Evolutionary conservation across 2,329 filamentous ascomycete species (phyloP), one percentile per base, ranked within the genome.

Genomic region (Trichoderma atroviride): DNA sequence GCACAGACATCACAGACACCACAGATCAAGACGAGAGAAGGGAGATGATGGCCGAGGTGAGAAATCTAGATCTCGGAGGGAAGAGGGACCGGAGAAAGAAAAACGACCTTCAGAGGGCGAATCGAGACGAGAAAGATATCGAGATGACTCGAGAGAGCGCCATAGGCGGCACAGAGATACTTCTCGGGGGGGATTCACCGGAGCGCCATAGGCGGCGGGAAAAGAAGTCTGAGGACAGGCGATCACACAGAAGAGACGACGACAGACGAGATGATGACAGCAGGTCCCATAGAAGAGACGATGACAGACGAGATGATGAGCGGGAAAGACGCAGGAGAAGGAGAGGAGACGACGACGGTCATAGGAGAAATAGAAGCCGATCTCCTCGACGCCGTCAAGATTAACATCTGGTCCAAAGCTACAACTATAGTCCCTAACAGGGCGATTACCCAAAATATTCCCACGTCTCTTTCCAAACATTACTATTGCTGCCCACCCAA

Each of bases 1-100:
- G 78, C 87, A 84, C 68, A 81, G 79, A 61, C 81, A 81, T 31
- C 84, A 84, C 57, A 81, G 81, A 35, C 81, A 80, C 52, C 84
- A 85, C 68, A 81, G 81, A 64, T 81, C 83, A 61, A 76, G 73
- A 57, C 75, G 75, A 58, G 76, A 79, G 4, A 78, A 77, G 16
- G 75, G 74, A 0, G 75, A 79, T 5, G 77, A 77, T 5, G 76
- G 78, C 5, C 74, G 74, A 1, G 74, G 74, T 3, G 72, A 71
- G 52, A 80, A 76, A 70, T 81, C 83, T 16, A 80, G 77, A 70
- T 81, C 83, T 16, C 78, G 76, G 59, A 77, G 81, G 22, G 81
- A 84, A 40, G 78, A 79, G 37, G 78, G 79, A 0, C 76, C 72
- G 0, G 75, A 76, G 10, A 71, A 60, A 33, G 76, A 76, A 29